These are phyloP conservation scores for Aspergillus ochraceoroseus DNA, from an alignment of 2,329 filamentous ascomycete genomes.

Conservation along the genomic window DNA sequence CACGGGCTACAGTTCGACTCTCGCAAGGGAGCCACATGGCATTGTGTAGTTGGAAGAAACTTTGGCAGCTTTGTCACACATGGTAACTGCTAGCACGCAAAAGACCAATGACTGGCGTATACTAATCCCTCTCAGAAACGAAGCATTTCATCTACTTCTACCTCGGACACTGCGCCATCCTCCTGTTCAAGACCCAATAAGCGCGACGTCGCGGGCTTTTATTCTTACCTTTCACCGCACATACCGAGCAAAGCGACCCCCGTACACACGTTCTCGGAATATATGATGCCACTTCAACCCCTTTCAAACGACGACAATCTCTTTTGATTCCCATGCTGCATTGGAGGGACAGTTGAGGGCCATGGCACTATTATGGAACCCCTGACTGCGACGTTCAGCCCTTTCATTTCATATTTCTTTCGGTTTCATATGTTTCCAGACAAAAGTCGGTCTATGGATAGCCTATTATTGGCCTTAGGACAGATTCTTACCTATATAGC, in stretches of 20 bases:
- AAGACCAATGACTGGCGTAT: not conserved
- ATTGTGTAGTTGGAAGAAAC: slow-evolving; percentile 97
- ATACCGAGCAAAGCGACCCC: too few relatives aligned
- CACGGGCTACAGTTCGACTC: slow-evolving; percentile 72
- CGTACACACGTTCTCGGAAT: slow-evolving; percentile 7
- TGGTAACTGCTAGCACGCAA: slow-evolving; percentile 54
- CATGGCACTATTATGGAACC: not conserved
- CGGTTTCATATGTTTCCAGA: slow-evolving; percentile 9
- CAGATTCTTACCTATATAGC: not conserved
- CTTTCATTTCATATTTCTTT: slow-evolving; percentile 5
- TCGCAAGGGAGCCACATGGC: slow-evolving; percentile 96
- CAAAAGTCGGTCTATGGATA: slow-evolving; percentile 5
- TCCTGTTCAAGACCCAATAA: slow-evolving; percentile 97
- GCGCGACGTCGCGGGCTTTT: too few relatives aligned
- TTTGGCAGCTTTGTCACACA: slow-evolving; percentile 99
- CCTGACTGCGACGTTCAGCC: slow-evolving; percentile 1
- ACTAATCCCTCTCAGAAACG: slow-evolving; percentile 61
- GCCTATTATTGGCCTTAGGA: not conserved
- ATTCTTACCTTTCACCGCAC: too few relatives aligned
- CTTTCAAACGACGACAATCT: slow-evolving; percentile 2
- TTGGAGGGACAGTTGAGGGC: slow-evolving; percentile 6
- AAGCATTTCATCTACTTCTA: slow-evolving; percentile 99
- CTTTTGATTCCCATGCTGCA: slow-evolving; percentile 9
- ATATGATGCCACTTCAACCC: slow-evolving; percentile 3
- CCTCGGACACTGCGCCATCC: slow-evolving; percentile 93